These are phyloP conservation scores for Nakataea oryzae DNA, from an alignment of 2,329 filamentous ascomycete species.

Conservation along the genomic window DNA sequence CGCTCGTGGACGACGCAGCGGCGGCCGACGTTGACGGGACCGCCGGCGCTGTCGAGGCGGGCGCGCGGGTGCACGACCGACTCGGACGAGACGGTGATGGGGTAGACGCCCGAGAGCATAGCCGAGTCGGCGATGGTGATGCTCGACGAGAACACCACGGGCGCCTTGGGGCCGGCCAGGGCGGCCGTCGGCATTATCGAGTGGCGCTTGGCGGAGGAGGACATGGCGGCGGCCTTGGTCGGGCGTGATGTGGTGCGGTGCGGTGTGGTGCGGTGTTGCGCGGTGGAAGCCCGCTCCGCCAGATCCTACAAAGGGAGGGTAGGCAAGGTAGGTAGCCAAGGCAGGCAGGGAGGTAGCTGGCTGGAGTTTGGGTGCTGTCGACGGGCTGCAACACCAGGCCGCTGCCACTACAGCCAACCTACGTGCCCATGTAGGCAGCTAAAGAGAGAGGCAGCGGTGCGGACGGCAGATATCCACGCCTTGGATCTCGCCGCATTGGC, in stretches of 20 bases:
- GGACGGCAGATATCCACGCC: too few relatives aligned
- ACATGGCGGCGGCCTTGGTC: conserved; percentile 21
- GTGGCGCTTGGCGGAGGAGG: conserved; percentile 37
- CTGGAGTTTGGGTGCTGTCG: too few relatives aligned
- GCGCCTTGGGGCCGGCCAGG: conserved; percentile 45
- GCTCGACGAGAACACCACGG: conserved; percentile 42
- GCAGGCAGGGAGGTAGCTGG: background rate
- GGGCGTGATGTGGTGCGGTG: too few relatives aligned
- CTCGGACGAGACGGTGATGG: conserved; percentile 67
- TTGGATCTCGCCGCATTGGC: background rate
- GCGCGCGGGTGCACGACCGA: conserved; percentile 80
- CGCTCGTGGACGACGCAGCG: conserved; percentile 75
- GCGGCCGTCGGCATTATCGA: conserved; percentile 45
- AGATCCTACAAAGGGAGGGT: too few relatives aligned
- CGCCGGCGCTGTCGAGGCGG: conserved; percentile 66
- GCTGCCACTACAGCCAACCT: background rate
- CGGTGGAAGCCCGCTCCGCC: too few relatives aligned
- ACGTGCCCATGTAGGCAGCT: too few relatives aligned
- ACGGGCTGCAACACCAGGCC: background rate
- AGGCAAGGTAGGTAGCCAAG: background rate
- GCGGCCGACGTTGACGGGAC: conserved; percentile 70
- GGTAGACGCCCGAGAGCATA: conserved; percentile 58
- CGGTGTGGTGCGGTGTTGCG: background rate
- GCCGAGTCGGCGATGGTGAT: conserved; percentile 54
- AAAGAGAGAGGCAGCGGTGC: background rate